These are phyloP conservation scores for Epichloe gansuensis DNA, from an alignment of 2,329 filamentous ascomycete species.

Conservation along the genomic window DNA sequence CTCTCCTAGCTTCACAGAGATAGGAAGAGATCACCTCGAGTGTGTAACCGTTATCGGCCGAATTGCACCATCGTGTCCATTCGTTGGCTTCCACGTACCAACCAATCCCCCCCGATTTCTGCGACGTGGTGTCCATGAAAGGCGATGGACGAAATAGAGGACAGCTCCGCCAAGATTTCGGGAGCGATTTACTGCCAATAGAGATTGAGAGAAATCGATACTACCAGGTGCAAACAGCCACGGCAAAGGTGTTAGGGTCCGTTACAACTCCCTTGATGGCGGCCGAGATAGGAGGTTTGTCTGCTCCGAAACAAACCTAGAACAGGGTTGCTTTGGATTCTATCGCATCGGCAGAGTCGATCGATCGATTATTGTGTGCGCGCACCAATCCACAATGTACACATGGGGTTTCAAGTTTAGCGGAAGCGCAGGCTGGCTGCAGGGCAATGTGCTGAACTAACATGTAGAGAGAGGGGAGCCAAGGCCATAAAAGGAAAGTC, in stretches of 20 bases:
- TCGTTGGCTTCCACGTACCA: neutral
- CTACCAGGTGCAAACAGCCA: constrained; percentile 1
- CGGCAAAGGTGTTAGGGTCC: neutral
- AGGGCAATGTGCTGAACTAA: neutral
- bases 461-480: neutral
- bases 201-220: neutral
- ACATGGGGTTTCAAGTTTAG: too few relatives aligned
- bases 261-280: neutral
- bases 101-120: neutral
- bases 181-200: constrained; percentile 4
- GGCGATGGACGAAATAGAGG: neutral
- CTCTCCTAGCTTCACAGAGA: neutral
- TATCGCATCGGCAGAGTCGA: neutral
- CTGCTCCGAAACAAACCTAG: neutral
- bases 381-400: neutral
- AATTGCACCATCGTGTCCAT: neutral
- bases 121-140: neutral
- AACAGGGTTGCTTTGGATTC: neutral
- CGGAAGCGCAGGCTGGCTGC: neutral
- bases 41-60: neutral
- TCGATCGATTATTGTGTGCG: neutral
- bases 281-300: constrained; percentile 2
- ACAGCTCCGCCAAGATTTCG: neutral
- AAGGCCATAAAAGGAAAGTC: neutral
- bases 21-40: neutral